Evolutionary conservation across 352 stramenopile species (phyloP).

Genomic region (Phytophthora hybrid): DNA sequence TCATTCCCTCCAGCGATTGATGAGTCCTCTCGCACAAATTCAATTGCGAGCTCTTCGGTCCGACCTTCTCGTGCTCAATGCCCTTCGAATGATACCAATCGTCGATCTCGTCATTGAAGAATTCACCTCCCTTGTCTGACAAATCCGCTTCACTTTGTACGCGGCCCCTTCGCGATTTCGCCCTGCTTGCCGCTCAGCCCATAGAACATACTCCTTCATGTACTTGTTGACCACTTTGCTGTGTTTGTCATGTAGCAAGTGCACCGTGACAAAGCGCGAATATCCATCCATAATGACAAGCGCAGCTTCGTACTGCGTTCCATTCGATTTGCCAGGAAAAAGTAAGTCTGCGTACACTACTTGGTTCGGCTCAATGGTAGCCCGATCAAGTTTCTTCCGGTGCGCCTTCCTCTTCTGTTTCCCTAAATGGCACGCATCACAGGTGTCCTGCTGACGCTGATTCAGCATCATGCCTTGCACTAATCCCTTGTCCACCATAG

Average conservation of each 20-base stretch:
- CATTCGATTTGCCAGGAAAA: too few species aligned
- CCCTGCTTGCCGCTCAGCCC: constrained; percentile 2
- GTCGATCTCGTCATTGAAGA: constrained; percentile 17
- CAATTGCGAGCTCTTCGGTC: constrained; percentile 16
- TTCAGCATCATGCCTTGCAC: neutral
- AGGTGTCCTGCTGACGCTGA: too few species aligned
- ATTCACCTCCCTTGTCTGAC: constrained; percentile 18
- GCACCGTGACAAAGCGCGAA: too few species aligned
- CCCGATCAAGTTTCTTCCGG: too few species aligned
- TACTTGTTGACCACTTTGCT: too few species aligned
- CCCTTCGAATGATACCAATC: constrained; percentile 7
- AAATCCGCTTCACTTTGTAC: constrained; percentile 11
- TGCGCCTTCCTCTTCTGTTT: too few species aligned
- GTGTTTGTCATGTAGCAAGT: too few species aligned
- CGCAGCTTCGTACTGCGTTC: too few species aligned
- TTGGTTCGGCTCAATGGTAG: too few species aligned
- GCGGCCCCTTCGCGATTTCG: neutral
- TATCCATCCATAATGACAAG: too few species aligned
- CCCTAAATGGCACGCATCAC: too few species aligned
- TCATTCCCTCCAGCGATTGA: constrained; percentile 12
- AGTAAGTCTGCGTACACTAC: too few species aligned
- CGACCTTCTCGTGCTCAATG: constrained; percentile 13
- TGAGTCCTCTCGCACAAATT: constrained; percentile 14
- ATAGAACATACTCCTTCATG: constrained; percentile 1
- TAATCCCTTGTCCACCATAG: neutral